Evolutionary conservation across 2,329 filamentous ascomycete species (phyloP).

Genomic region (Periconia digitata): DNA sequence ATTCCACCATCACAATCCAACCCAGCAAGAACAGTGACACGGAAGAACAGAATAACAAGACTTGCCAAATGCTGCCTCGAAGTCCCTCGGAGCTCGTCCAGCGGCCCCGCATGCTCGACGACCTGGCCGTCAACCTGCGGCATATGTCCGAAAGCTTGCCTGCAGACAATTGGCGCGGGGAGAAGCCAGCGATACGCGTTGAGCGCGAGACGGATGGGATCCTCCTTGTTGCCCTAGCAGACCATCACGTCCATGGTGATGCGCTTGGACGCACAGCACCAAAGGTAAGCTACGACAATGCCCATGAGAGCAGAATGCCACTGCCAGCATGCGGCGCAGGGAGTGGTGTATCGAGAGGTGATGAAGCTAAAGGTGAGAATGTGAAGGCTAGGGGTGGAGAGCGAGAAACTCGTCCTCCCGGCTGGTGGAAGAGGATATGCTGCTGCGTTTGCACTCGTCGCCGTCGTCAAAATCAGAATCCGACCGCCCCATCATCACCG

Average conservation of each 20-base stretch:
- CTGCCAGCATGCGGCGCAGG: neutral
- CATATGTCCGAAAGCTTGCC: slow-evolving; percentile 16
- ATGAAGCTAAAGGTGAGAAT: neutral
- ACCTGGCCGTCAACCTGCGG: slow-evolving; percentile 13
- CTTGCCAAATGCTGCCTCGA: no score
- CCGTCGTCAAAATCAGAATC: neutral
- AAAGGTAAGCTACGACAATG: neutral
- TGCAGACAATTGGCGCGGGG: slow-evolving; percentile 16
- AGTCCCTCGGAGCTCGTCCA: neutral
- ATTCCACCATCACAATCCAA: no score
- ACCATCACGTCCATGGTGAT: neutral
- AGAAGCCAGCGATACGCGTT: neutral
- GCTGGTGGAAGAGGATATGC: neutral
- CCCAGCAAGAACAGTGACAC: no score
- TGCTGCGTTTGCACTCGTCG: neutral
- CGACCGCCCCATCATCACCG: neutral
- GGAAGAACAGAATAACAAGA: no score
- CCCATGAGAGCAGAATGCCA: neutral
- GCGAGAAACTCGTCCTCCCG: neutral
- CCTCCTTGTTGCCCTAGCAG: neutral
- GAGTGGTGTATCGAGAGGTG: neutral
- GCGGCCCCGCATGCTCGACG: slow-evolving; percentile 19
- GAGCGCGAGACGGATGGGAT: slow-evolving; percentile 11
- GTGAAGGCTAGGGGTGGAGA: slow-evolving; percentile 6
- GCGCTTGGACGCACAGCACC: neutral